A percentile compares a stretch with the other conserved stretches of the same genome.
These are phyloP conservation scores for Sporobolomyces phaffii DNA, from an alignment of 768 basidiomycete genomes.

Conservation along the genomic window DNA sequence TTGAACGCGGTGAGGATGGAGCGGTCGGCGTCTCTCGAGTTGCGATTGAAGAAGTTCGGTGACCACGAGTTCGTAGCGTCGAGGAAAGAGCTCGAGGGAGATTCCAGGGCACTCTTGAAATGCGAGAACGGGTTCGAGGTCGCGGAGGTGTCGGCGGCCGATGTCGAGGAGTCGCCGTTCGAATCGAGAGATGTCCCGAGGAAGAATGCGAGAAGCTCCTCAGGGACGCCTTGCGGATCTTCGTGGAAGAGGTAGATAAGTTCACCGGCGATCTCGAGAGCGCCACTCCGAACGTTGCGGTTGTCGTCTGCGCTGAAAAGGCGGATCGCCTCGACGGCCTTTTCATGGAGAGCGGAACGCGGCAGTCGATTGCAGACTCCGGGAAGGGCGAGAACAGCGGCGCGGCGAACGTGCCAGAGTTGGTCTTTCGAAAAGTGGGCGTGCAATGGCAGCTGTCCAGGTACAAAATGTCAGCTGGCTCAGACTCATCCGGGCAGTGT, in stretches of 20 bases:
- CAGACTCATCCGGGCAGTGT: background rate
- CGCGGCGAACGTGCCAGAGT: slow-evolving; percentile 77
- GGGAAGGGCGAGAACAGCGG: slow-evolving; percentile 76
- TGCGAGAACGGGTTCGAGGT: slow-evolving; percentile 19
- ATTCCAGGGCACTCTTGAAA: slow-evolving; percentile 31
- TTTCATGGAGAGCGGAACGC: slow-evolving; percentile 54
- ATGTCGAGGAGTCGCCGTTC: slow-evolving; percentile 3
- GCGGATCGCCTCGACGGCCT: slow-evolving; percentile 63
- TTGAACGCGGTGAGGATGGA: slow-evolving; percentile 79
- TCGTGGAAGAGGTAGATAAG: slow-evolving; percentile 74
- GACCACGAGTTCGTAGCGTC: slow-evolving; percentile 1
- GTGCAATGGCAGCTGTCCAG: slow-evolving; percentile 68
- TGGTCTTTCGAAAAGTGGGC: slow-evolving; percentile 63
- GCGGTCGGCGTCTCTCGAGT: slow-evolving; percentile 58
- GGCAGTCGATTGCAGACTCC: slow-evolving; percentile 66
- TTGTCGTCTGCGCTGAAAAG: slow-evolving; percentile 62
- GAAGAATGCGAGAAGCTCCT: slow-evolving; percentile 68
- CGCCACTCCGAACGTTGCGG: slow-evolving; percentile 65
- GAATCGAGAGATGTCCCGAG: slow-evolving; percentile 52
- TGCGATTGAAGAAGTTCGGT: slow-evolving; percentile 12
- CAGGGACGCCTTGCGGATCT: slow-evolving; percentile 55
- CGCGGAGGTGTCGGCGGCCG: background rate
- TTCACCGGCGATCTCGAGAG: slow-evolving; percentile 81
- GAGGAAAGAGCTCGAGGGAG: slow-evolving; percentile 20
- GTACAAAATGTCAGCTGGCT: too few species aligned